A percentile compares a stretch with the other conserved stretches of the same genome.
phyloP scores from a whole-genome alignment of 179 eudicot genomes.

The Vitellaria paradoxa region DNA sequence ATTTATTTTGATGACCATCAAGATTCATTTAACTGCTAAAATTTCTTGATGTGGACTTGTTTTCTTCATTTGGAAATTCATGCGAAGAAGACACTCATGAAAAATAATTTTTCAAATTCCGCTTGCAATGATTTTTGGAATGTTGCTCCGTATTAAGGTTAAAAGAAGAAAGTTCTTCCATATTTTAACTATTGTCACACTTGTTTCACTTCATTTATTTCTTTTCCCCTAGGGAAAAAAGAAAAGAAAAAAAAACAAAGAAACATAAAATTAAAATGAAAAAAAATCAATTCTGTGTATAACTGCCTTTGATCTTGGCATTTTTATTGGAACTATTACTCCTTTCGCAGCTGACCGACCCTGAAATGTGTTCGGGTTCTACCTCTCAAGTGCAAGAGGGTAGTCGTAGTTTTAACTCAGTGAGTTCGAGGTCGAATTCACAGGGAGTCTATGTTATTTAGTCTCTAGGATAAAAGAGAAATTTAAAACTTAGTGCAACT shows the following conservation, averaged over 20 bases:
- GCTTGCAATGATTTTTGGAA: not conserved
- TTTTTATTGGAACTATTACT: not conserved
- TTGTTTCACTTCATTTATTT: not conserved
- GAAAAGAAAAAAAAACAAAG: not conserved
- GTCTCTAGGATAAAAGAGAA: too few relatives aligned
- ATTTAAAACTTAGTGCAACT: too few relatives aligned
- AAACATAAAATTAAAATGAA: too few relatives aligned
- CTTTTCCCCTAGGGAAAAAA: not conserved
- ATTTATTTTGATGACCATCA: conserved; percentile 44
- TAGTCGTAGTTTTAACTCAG: too few relatives aligned
- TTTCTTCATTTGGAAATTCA: conserved; percentile 92
- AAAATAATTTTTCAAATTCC: conserved; percentile 30
- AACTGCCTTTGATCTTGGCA: not conserved
- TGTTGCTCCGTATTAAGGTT: too few relatives aligned
- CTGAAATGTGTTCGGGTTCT: too few relatives aligned
- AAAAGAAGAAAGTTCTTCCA: not conserved
- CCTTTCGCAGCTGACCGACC: too few relatives aligned
- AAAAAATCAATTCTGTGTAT: not conserved
- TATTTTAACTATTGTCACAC: not conserved
- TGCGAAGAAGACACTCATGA: conserved; percentile 83
- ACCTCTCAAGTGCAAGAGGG: too few relatives aligned
- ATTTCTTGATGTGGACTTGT: conserved; percentile 84
- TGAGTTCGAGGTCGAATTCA: too few relatives aligned
- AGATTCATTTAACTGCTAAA: conserved; percentile 63
- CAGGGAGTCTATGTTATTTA: too few relatives aligned